Base-by-base conservation (phyloP, 306 rosid genomes). In the Quercus alba region DNA sequence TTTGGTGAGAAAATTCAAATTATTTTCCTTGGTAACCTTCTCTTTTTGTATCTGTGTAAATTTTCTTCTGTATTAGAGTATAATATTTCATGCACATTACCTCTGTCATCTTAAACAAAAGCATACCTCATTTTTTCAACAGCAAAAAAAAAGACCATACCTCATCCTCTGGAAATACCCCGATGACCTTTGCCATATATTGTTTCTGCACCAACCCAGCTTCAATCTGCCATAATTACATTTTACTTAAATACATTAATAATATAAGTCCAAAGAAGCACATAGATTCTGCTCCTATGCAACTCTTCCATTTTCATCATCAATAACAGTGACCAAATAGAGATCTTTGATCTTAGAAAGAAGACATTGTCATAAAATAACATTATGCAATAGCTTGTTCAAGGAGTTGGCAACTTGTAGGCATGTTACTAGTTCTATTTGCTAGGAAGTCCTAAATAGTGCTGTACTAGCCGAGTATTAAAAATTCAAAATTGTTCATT, bases 121-220 rank as follows among this genome's bases (percentile, higher is more conserved):
- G 11, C 1, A 41, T 41, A 8, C 46, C 46, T 41, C 11, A 41
- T 41, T 41, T 41, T 41, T 41, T 41, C 46, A 41, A 41, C 46
- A 35, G 6, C 7, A 33, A 38, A 35, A 82, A 75, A 80, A 64
- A 87, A 75, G 70, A 62, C 20, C 58, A 59, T 90, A 91, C 95
- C 97, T 87, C 91, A 41, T 80, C 72, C 86, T 86, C 78, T 8
- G 98, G 90, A 83, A 94, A 94, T 73, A 82, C 89, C 49, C 97
- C 98, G 69, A 80, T 75, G 35, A 94, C 97, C 85, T 87, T 89
- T 58, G 98, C 98, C 77, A 91, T 85, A 63, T 91, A 91, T 81
- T 90, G 95, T 77, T 94, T 94, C 85, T 84, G 85, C 66, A 94
- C 89, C 89, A 86, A 73, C 72, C 96, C 96, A 78, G 90, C 94